These are phyloP conservation scores for Guadua angustifolia DNA, from an alignment of 176 grass and related monocot species.

Conservation along the genomic window DNA sequence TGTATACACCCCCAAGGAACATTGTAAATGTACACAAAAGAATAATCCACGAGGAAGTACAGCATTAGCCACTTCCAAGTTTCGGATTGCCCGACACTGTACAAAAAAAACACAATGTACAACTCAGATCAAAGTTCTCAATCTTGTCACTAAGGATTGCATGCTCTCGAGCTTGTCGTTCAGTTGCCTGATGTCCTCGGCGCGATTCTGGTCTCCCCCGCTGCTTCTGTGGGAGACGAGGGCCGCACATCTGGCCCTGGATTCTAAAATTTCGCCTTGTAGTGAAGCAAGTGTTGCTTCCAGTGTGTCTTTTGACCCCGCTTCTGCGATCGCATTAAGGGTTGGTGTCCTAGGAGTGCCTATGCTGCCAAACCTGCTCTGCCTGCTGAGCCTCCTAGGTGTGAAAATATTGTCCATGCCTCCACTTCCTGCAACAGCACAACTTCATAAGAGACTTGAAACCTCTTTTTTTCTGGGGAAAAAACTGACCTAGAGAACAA, in stretches of 20 bases:
- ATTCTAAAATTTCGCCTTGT: constrained; percentile 72
- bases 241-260: constrained; percentile 64
- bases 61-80: constrained; percentile 47
- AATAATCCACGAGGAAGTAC: constrained; percentile 42
- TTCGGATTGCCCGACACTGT: constrained; percentile 30
- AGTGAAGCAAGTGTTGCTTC: constrained; percentile 71
- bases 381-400: constrained; percentile 73
- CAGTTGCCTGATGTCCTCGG: constrained; percentile 59
- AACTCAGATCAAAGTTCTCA: constrained; percentile 67
- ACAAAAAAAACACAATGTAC: constrained; percentile 38
- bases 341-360: constrained; percentile 70
- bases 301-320: constrained; percentile 50
- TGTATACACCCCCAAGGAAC: constrained; percentile 51
- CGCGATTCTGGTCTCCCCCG: constrained; percentile 40
- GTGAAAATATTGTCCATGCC: constrained; percentile 73
- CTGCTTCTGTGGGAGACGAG: constrained; percentile 55
- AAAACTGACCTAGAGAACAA: neutral
- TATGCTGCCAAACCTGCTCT: constrained; percentile 81
- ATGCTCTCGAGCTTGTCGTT: constrained; percentile 80
- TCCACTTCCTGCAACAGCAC: constrained; percentile 70
- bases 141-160: constrained; percentile 69
- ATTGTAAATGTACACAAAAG: constrained; percentile 59
- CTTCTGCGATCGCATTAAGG: constrained; percentile 42
- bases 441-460: constrained; percentile 22
- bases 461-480: neutral